A percentile compares a stretch with the other conserved stretches of the same genome.
phyloP scores from a whole-genome alignment of 257 asterid genomes.

The Capsicum chinense region DNA sequence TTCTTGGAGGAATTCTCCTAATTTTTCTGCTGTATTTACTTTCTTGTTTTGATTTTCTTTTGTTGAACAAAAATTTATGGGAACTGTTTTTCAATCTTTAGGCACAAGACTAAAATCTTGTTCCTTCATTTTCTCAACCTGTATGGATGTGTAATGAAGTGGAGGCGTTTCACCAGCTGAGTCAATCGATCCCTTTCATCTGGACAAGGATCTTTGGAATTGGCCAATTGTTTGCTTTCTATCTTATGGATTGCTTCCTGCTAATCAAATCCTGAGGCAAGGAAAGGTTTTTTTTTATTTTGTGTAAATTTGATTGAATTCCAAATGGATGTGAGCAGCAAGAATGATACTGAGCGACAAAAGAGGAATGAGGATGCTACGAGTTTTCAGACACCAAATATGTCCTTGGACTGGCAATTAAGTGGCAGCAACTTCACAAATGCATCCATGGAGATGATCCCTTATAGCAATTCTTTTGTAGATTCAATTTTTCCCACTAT shows the following conservation, averaged over 20 bases:
- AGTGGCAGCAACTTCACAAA: slow-evolving; percentile 44
- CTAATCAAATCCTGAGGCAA: slow-evolving; percentile 11
- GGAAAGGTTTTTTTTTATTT: neutral
- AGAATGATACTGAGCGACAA: slow-evolving; percentile 53
- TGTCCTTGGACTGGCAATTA: slow-evolving; percentile 68
- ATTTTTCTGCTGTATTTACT: neutral
- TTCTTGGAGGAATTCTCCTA: neutral
- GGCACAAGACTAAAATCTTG: slow-evolving; percentile 14
- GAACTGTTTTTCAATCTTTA: neutral
- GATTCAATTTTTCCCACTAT: slow-evolving; percentile 56
- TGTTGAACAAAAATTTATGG: neutral
- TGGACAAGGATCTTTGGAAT: neutral
- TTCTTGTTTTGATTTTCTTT: neutral
- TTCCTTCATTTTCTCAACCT: slow-evolving; percentile 5
- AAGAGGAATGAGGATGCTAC: slow-evolving; percentile 49
- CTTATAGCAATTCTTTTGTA: slow-evolving; percentile 45
- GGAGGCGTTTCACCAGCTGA: slow-evolving; percentile 11
- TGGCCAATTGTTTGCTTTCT: neutral
- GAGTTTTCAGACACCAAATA: slow-evolving; percentile 49
- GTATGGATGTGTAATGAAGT: slow-evolving; percentile 22
- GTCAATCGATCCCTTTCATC: neutral
- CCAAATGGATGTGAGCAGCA: slow-evolving; percentile 52
- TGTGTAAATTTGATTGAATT: neutral
- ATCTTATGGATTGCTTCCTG: slow-evolving; percentile 11
- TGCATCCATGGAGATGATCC: slow-evolving; percentile 37